phyloP scores from a whole-genome alignment of 257 asterid species.

The Capsicum baccatum region DNA sequence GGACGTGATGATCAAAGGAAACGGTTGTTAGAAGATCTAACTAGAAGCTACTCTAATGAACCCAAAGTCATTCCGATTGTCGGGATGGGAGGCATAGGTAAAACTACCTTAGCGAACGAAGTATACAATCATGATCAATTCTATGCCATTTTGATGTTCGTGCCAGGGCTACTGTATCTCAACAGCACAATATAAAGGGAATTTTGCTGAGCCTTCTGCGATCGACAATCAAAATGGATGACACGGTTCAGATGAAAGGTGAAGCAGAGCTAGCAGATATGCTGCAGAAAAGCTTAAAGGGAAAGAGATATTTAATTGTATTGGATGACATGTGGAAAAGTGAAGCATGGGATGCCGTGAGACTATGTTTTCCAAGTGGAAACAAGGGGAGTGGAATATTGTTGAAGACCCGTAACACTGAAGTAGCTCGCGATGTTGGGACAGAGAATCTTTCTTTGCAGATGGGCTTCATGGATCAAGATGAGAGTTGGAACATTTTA shows the following conservation, averaged over 20 bases:
- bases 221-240: not conserved
- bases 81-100: slow-evolving; percentile 28
- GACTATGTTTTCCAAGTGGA: slow-evolving; percentile 25
- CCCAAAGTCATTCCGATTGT: not conserved
- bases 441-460: not conserved
- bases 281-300: not conserved
- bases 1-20: not conserved
- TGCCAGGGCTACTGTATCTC: slow-evolving; percentile 28
- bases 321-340: slow-evolving; percentile 33
- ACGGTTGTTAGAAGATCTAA: not conserved
- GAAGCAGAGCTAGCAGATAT: not conserved
- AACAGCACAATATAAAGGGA: not conserved
- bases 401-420: slow-evolving; percentile 14
- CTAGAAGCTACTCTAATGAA: not conserved
- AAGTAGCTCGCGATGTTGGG: not conserved
- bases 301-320: slow-evolving; percentile 26
- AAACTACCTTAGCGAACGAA: not conserved
- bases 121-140: not conserved
- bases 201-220: slow-evolving; percentile 25
- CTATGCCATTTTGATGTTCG: slow-evolving; percentile 2
- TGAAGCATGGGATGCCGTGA: slow-evolving; percentile 17
- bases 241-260: not conserved
- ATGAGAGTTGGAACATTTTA: slow-evolving; percentile 27
- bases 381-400: slow-evolving; percentile 33
- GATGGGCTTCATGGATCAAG: not conserved